These are phyloP conservation scores for Quercus engelmannii DNA, from an alignment of 306 rosid species.

Conservation along the genomic window DNA sequence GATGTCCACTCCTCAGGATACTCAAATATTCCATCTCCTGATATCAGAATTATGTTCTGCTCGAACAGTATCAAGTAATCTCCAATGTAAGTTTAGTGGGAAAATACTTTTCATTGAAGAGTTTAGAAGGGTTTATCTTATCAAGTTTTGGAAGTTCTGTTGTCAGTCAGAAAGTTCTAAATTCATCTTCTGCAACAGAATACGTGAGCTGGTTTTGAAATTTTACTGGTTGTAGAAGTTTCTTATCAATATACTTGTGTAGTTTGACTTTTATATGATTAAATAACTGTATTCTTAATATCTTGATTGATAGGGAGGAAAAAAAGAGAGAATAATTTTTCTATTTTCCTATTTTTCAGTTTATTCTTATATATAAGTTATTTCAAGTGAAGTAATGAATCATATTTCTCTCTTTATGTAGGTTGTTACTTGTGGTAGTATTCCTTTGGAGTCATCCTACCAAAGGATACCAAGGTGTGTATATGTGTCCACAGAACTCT, in stretches of 20 bases:
- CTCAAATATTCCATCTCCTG: background rate
- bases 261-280: background rate
- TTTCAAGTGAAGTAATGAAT: background rate
- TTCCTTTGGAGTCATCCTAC: slow-evolving; percentile 94
- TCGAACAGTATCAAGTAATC: background rate
- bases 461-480: slow-evolving; percentile 84
- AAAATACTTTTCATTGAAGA: background rate
- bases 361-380: background rate
- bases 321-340: background rate
- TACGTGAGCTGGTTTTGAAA: slow-evolving; percentile 6
- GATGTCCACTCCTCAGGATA: background rate
- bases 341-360: background rate
- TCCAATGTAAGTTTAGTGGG: background rate
- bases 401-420: slow-evolving; percentile 32
- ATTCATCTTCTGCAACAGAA: slow-evolving; percentile 6
- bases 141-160: too few relatives aligned
- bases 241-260: background rate
- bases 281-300: background rate
- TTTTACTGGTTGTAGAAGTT: background rate
- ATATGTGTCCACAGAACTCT: slow-evolving; percentile 77
- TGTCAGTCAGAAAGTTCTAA: background rate
- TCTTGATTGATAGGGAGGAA: background rate
- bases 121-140: background rate
- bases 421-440: slow-evolving; percentile 99
- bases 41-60: background rate